Base-by-base conservation (phyloP, 2,329 filamentous ascomycete species). In the Penicillium sp. region DNA sequence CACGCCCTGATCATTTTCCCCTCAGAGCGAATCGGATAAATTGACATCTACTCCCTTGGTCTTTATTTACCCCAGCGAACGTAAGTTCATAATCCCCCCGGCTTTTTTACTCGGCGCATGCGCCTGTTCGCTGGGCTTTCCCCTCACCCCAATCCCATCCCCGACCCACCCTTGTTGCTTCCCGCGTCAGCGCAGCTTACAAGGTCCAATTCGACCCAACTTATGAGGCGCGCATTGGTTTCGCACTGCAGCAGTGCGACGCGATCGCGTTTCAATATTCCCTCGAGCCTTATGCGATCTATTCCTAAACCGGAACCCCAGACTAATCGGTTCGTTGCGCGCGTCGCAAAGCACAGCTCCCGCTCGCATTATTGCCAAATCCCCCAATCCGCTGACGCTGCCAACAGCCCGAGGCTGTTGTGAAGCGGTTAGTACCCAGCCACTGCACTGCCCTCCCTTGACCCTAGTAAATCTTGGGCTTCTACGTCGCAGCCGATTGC, bases 391-490 rank as follows among this genome's bases (percentile, higher is more conserved):
- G 53, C 53, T 60, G 57, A 59, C 53, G 42, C 37, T 47, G 46
- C 49, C 46, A 23, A 23, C 54, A 48, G 50, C 48, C 57, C 61
- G 56, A 63, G 61, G 62, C 61, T 62, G 50, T 56, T 56, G 60
- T 64, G 63, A 66, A 65, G 63, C 63, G 52, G 62, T 64, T 67
- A 58, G 66, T 69, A 64, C 63, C 66, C 65, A 66, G 61, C 61
- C 60, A 59, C 59, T 58, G 54, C 51, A 52, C 51, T 52, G 52
- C 56, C 55, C 55, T 51, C 49, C 48, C 45, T 55, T 58, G 47
- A 51, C 47, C 43, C 55, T 50, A 57, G 53, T 41, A 42, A 52
- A 50, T 52, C 56, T 61, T 57, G 59, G 56, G 54, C 56, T 55
- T 56, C 49, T 51, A 49, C 51, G 56, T 60, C 47, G 50, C 45